Base-by-base conservation (phyloP, 169 alveolate species). In the Theileria equi region DNA sequence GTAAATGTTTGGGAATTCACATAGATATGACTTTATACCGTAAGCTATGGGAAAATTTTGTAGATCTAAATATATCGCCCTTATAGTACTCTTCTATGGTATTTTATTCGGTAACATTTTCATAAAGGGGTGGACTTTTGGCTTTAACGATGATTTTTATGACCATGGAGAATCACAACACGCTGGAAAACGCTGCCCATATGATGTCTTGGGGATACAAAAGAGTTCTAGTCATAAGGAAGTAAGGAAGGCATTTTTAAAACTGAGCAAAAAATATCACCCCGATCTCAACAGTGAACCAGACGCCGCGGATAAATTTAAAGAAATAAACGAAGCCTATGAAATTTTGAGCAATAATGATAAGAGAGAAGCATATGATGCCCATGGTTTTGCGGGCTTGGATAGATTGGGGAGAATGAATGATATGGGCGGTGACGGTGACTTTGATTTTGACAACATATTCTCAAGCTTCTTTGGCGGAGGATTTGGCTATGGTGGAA, bases 191-290 rank as follows among this genome's bases (percentile, higher is more conserved):
- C 53, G 45, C 54, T 74, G 84, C 58, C 84, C 80, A 0, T 77
- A 77, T 61, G 69, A 65, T 11, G 81, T 77, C 1, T 57, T 90
- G 19, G 94, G 94, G 0, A 88, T 90, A 45, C 29, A 65, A 3
- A 82, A 81, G 57, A 52, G 81, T 25, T 91, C 95, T 41, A 80
- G 89, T 4, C 69, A 83, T 19, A 88, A 87, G 35, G 96, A 93
- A 38, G 94, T 96, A 34, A 94, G 94, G 63, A 94, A 93, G 70
- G 96, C 98, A 32, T 96, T 92, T 69, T 55, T 82, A 28, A 79
- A 70, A 36, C 60, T 85, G 41, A 82, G 92, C 45, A 76, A 82
- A 61, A 89, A 91, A 81, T 91, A 85, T 54, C 98, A 95, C 68
- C 98, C 98, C 25, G 98, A 95, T 73, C 70, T 81, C 17, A 88